Percentiles rank a stretch among this genome's conserved stretches.
phyloP scores from a whole-genome alignment of 352 stramenopile species.

The Phytopythium delawarense region DNA sequence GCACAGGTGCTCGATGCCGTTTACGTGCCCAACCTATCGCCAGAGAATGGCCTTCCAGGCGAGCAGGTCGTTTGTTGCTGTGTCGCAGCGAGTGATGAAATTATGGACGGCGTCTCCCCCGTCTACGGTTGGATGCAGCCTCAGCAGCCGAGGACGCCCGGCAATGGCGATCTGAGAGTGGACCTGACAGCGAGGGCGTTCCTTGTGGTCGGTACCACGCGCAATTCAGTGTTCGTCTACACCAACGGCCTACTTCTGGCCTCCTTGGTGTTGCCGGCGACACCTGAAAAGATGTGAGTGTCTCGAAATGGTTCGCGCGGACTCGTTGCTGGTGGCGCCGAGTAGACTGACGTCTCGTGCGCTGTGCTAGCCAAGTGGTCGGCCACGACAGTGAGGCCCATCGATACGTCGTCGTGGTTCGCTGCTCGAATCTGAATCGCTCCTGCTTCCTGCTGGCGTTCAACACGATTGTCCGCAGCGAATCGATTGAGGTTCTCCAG shows the following conservation, averaged over 20 bases:
- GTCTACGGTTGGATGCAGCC: conserved; percentile 2
- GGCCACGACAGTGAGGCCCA: conserved; percentile 19
- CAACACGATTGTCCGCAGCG: conserved; percentile 17
- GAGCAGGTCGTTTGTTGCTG: neutral
- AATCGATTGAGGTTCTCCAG: conserved; percentile 38
- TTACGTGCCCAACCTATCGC: conserved; percentile 3
- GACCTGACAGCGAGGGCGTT: conserved; percentile 22
- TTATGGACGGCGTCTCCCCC: neutral
- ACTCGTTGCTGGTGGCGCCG: neutral
- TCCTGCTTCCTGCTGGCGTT: conserved; percentile 56
- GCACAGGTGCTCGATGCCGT: neutral
- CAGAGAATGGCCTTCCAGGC: neutral
- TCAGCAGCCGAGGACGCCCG: no score
- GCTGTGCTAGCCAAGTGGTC: conserved; percentile 16
- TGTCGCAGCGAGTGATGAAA: neutral
- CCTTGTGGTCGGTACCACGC: conserved; percentile 38
- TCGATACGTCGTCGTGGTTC: conserved; percentile 28
- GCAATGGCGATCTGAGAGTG: neutral
- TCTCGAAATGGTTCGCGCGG: neutral
- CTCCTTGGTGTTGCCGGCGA: conserved; percentile 38
- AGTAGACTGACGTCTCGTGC: neutral
- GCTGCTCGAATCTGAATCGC: conserved; percentile 34
- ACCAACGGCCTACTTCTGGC: conserved; percentile 35
- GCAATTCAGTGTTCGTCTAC: conserved; percentile 42
- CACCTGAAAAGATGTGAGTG: conserved; percentile 44